Evolutionary conservation across 768 basidiomycete genomes (phyloP).

Genomic region (Podaxis pistillaris): DNA sequence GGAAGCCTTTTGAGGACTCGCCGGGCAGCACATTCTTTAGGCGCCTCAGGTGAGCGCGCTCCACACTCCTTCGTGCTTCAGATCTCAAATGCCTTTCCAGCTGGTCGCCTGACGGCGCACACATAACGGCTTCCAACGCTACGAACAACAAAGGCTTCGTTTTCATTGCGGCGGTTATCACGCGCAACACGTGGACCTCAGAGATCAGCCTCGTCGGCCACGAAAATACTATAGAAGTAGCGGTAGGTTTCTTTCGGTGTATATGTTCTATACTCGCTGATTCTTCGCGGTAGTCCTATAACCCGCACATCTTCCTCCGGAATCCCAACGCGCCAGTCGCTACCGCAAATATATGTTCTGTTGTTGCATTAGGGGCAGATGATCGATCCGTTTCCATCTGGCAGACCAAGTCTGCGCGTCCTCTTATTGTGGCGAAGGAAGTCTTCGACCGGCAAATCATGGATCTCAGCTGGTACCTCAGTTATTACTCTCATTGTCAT

Average conservation of each 20-base stretch:
- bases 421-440: slow-evolving; percentile 90
- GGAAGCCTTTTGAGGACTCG: slow-evolving; percentile 89
- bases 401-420: slow-evolving; percentile 91
- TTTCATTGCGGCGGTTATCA: slow-evolving; percentile 96
- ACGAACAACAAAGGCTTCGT: slow-evolving; percentile 96
- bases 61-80: not conserved
- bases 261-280: not conserved
- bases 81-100: slow-evolving; percentile 37
- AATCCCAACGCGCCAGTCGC: slow-evolving; percentile 64
- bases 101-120: slow-evolving; percentile 99
- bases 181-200: slow-evolving; percentile 83
- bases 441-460: slow-evolving; percentile 94
- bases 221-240: slow-evolving; percentile 95
- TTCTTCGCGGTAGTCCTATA: slow-evolving; percentile 64
- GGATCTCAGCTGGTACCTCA: slow-evolving; percentile 87
- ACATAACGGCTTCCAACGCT: slow-evolving; percentile 96
- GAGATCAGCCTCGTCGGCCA: slow-evolving; percentile 96
- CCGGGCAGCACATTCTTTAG: slow-evolving; percentile 95
- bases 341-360: slow-evolving; percentile 85
- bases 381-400: slow-evolving; percentile 94
- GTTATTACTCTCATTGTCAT: not conserved
- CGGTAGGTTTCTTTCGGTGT: slow-evolving; percentile 49
- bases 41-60: slow-evolving; percentile 64
- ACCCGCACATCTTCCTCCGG: slow-evolving; percentile 90
- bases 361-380: slow-evolving; percentile 91